These are phyloP conservation scores for Pseudocercospora ulei DNA, from an alignment of 2,329 filamentous ascomycete species.

Conservation along the genomic window DNA sequence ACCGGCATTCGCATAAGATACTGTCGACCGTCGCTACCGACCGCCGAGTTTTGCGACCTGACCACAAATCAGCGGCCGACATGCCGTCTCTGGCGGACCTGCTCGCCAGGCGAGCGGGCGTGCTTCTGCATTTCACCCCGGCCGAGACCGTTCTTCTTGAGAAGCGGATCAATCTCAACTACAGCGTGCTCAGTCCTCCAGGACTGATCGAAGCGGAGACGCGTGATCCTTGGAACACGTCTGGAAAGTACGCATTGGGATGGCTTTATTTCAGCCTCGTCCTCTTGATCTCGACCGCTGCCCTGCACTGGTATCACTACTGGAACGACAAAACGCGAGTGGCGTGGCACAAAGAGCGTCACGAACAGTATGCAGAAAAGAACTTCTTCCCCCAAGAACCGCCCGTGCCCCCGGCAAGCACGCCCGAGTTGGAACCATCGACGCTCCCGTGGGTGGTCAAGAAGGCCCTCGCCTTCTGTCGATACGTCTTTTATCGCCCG, in stretches of 20 bases:
- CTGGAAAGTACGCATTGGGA: slow-evolving; percentile 75
- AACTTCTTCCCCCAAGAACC: slow-evolving; percentile 66
- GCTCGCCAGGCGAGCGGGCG: slow-evolving; percentile 26
- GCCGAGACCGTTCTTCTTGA: slow-evolving; percentile 15
- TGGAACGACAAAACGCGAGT: slow-evolving; percentile 91
- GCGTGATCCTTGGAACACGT: slow-evolving; percentile 66
- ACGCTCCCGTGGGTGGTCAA: slow-evolving; percentile 67
- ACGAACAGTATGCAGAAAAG: slow-evolving; percentile 56
- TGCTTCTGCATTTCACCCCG: slow-evolving; percentile 22
- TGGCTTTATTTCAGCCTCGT: slow-evolving; percentile 82
- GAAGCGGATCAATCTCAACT: slow-evolving; percentile 48
- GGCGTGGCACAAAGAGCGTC: slow-evolving; percentile 75
- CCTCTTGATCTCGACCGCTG: slow-evolving; percentile 56
- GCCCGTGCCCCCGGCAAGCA: slow-evolving; percentile 56
- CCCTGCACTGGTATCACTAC: slow-evolving; percentile 71
- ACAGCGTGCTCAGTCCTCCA: slow-evolving; percentile 47
- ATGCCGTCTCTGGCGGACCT: slow-evolving; percentile 31
- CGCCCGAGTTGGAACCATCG: slow-evolving; percentile 31
- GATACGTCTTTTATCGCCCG: slow-evolving; percentile 82
- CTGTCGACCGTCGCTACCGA: neutral
- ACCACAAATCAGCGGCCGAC: too few species aligned
- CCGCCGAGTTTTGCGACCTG: neutral
- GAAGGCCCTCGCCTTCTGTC: slow-evolving; percentile 68
- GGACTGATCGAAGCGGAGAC: slow-evolving; percentile 48
- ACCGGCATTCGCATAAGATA: slow-evolving; percentile 1